Evolutionary conservation across 345 rosid species (phyloP), one percentile per base, ranked within the genome.

Genomic region (Carallia brachiata): DNA sequence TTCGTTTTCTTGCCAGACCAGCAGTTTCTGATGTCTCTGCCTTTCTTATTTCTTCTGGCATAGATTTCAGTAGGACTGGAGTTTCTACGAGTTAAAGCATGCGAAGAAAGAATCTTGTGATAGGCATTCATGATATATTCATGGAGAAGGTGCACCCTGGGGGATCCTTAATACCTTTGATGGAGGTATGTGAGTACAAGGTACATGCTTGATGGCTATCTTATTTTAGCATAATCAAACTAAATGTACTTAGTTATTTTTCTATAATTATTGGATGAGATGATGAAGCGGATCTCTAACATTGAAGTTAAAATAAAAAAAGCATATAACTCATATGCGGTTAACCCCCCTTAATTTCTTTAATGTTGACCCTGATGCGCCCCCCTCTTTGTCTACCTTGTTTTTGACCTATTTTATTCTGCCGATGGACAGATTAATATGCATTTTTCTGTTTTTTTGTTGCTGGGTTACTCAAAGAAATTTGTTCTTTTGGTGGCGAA

Each of bases 21-120:
- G 63, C 55, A 37, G 12, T 36, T 72, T 65, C 50, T 73, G 30
- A 31, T 62, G 15, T 30, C 31, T 66, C 69, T 28, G 27, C 39
- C 1, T 31, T 56, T 62, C 63, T 54, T n/a, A 6, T 36, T 63
- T 50, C 97, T 57, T 90, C 88, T 75, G 99, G 90, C 84, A 95
- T 92, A 93, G 99, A 90, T 80, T 90, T 90, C 80, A 95, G 92
- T 34, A 95, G 85, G 48, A 92, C 99, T 52, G 97, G 97, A 79
- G 91, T 92, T 54, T 95, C 97, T 8, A 89, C 97, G 28, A 92
- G 97, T 72, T 97, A 92, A 78, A 82, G 97, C 73, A 87, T 92
- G 97, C 89, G 92, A 78, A 76, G 93, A 23, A 97, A 95, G 57
- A 89, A 63, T 60, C 70, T 95, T 12, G 81, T 78, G 28, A 48